A percentile compares a stretch with the other conserved stretches of the same genome.
Conservation (phyloP, 495 filamentous ascomycete genomes). For the Sporormia fimetaria region DNA sequence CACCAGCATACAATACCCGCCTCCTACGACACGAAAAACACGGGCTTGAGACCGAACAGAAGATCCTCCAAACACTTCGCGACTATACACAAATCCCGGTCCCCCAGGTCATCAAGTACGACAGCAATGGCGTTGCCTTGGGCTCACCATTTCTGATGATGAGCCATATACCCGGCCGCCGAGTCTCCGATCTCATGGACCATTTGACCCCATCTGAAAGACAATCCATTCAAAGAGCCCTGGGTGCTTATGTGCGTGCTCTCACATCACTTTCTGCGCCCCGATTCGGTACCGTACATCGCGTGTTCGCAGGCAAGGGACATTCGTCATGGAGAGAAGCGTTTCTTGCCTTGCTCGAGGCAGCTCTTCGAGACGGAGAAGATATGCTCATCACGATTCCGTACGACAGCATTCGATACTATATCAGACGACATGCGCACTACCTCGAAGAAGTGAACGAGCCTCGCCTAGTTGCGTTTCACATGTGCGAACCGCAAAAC, state of each 20-base stretch:
- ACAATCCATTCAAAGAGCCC: slow-evolving; percentile 37
- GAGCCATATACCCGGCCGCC: slow-evolving; percentile 39
- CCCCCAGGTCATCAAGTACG: slow-evolving; percentile 43
- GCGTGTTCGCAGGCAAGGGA: slow-evolving; percentile 39
- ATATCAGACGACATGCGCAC: slow-evolving; percentile 37
- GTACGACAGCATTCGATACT: slow-evolving; percentile 50
- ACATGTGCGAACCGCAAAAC: slow-evolving; percentile 44
- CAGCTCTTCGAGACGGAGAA: slow-evolving; percentile 55
- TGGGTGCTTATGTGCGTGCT: slow-evolving; percentile 30
- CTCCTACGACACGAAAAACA: slow-evolving; percentile 48
- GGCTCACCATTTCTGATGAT: slow-evolving; percentile 41
- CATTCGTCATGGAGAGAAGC: slow-evolving; percentile 49
- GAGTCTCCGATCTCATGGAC: slow-evolving; percentile 34
- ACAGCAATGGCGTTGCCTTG: slow-evolving; percentile 33
- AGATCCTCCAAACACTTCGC: slow-evolving; percentile 39
- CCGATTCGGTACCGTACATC: slow-evolving; percentile 40
- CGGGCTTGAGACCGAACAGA: slow-evolving; percentile 47
- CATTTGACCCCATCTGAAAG: slow-evolving; percentile 34
- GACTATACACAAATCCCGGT: slow-evolving; percentile 38
- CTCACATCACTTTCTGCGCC: slow-evolving; percentile 24
- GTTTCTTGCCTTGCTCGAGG: slow-evolving; percentile 50
- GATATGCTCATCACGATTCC: slow-evolving; percentile 57
- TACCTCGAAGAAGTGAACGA: slow-evolving; percentile 46
- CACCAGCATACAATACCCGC: slow-evolving; percentile 40
- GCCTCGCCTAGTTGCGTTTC: slow-evolving; percentile 47